phyloP scores from a whole-genome alignment of 441 rosid genomes.

The Populus hybrid region DNA sequence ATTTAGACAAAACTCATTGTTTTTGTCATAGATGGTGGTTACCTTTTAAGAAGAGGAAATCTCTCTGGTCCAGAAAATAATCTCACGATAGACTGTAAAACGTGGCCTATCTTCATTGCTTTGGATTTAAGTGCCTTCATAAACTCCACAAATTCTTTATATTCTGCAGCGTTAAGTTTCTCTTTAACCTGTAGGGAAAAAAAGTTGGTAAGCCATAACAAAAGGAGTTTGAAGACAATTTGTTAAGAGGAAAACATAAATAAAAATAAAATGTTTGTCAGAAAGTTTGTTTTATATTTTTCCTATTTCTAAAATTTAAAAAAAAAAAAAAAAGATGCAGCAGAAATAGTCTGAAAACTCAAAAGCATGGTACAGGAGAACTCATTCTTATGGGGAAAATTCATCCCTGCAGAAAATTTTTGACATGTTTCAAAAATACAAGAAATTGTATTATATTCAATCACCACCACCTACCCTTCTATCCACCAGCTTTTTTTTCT shows the following conservation, averaged over 20 bases:
- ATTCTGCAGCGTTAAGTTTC: slow-evolving; percentile 71
- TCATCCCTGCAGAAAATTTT: background rate
- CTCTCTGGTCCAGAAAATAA: slow-evolving; percentile 70
- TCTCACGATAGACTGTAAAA: slow-evolving; percentile 63
- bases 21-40: background rate
- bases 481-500: background rate
- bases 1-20: background rate
- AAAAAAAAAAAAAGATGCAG: background rate
- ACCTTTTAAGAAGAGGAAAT: slow-evolving; percentile 77
- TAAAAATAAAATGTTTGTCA: background rate
- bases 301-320: background rate
- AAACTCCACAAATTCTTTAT: slow-evolving; percentile 75
- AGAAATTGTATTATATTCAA: background rate
- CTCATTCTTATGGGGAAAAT: background rate
- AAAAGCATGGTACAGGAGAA: background rate
- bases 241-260: background rate
- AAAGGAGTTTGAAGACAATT: background rate
- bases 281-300: background rate
- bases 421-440: background rate
- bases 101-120: slow-evolving; percentile 52
- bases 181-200: slow-evolving; percentile 63
- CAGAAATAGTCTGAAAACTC: background rate
- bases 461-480: background rate
- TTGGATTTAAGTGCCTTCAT: slow-evolving; percentile 89
- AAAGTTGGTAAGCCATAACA: background rate